Evolutionary conservation across 2,329 filamentous ascomycete species (phyloP), one percentile per base, ranked within the genome.

Genomic region (Sporothrix phasma): DNA sequence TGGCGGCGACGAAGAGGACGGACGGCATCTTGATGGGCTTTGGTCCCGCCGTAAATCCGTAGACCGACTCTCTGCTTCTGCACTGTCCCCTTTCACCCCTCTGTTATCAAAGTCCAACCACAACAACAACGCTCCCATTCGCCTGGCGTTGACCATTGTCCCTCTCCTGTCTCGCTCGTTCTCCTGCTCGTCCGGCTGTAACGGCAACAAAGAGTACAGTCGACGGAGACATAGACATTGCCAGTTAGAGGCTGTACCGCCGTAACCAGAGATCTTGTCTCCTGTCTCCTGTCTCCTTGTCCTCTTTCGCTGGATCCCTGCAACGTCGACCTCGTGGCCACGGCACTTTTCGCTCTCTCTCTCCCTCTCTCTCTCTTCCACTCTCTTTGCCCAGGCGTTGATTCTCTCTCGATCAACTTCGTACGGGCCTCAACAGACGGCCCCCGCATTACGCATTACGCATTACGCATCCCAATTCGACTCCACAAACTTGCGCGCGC

Each of bases 401-500:
- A 10, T 5, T 24, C 51, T 39, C 31, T 54, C 31, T 37, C 17
- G 13, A 31, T 24, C 17, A 13, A 8, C 51, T 22, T 11, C 8
- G 10, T 31, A 39, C 31, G 31, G 13, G 17, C 51, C 29, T 54
- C 31, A 31, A 19, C 19, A 15, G 11, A 56, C 31, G 2, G 51
- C 17, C 51, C 46, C 46, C 34, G 41, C 56, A 29, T 56, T 46
- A 37, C 47, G 15, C 54, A 58, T 58, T 22, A 37, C 34, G 41
- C 56, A 29, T 56, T 46, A 37, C 47, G 15, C 54, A 58, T 58
- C 37, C 54, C 54, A 43, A 58, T 37, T 37, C 29, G 43, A 11
- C 58, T 11, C 58, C 58, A 26, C 47, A 63, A 65, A 65, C 63
- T 56, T 65, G 63, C 63, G 63, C 63, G 63, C 63, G 63, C 63